Conservation (phyloP, 2,329 filamentous ascomycete genomes). For the Passalora sequoiae region DNA sequence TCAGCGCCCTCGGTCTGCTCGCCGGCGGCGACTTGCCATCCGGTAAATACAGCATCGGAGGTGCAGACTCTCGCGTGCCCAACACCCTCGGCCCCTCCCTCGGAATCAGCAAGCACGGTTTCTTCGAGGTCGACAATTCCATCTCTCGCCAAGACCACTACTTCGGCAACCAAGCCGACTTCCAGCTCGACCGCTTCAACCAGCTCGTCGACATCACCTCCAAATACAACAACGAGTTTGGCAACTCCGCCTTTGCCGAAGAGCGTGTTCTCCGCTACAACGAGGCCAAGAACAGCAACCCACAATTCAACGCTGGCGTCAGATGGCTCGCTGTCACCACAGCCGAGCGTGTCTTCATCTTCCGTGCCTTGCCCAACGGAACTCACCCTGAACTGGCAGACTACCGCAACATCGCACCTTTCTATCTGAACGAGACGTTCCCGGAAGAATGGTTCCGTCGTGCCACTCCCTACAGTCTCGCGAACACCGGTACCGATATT, state of each 20-base stretch:
- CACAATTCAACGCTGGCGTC: conserved; percentile 25
- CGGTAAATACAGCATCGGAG: conserved; percentile 28
- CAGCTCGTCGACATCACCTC: conserved; percentile 21
- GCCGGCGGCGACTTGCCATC: conserved; percentile 26
- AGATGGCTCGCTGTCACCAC: conserved; percentile 26
- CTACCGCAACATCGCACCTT: conserved; percentile 25
- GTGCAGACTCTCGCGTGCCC: conserved; percentile 24
- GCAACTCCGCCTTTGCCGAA: conserved; percentile 19
- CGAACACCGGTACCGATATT: conserved; percentile 19
- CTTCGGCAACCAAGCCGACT: conserved; percentile 29
- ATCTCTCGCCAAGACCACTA: conserved; percentile 26
- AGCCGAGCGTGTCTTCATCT: conserved; percentile 31
- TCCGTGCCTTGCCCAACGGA: conserved; percentile 27
- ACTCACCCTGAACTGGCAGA: conserved; percentile 16
- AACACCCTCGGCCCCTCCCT: conserved; percentile 28
- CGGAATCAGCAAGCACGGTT: conserved; percentile 27
- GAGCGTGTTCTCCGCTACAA: conserved; percentile 26
- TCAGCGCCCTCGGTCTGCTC: conserved; percentile 27
- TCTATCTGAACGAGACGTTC: conserved; percentile 32
- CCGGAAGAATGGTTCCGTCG: conserved; percentile 25
- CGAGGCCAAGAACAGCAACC: conserved; percentile 27
- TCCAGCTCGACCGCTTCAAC: conserved; percentile 24
- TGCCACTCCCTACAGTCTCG: conserved; percentile 21
- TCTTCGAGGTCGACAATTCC: conserved; percentile 28
- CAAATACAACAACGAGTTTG: conserved; percentile 23